These are phyloP conservation scores for Cladophialophora yegresii DNA, from an alignment of 2,329 filamentous ascomycete genomes.

Conservation along the genomic window DNA sequence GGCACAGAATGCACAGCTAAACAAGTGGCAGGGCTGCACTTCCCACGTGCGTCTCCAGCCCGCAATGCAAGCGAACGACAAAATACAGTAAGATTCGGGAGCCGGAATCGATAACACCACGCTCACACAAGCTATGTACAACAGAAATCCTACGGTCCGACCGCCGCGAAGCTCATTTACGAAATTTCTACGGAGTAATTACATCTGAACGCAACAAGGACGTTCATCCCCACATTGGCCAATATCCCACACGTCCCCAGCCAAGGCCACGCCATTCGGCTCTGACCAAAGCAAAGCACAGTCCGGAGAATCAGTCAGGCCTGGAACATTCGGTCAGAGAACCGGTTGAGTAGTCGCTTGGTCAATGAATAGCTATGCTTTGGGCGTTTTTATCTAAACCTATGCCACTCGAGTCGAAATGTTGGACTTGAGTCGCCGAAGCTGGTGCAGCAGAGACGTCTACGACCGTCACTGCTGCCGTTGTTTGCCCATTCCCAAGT, in stretches of 20 bases:
- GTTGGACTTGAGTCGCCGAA: slow-evolving; percentile 43
- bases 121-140: neutral
- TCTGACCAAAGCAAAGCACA: neutral
- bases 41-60: neutral
- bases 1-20: too few species aligned
- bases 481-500: slow-evolving; percentile 53
- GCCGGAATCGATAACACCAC: neutral
- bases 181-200: too few species aligned
- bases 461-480: slow-evolving; percentile 45
- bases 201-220: too few species aligned
- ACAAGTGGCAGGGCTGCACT: neutral
- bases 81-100: neutral
- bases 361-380: slow-evolving; percentile 16
- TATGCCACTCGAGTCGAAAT: slow-evolving; percentile 40
- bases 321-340: neutral
- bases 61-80: neutral
- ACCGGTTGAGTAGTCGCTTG: neutral
- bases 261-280: too few species aligned
- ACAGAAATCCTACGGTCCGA: neutral
- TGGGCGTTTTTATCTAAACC: slow-evolving; percentile 40
- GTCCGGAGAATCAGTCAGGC: neutral
- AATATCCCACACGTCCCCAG: neutral
- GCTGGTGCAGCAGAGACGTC: slow-evolving; percentile 42
- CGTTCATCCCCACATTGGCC: neutral
- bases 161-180: neutral